Evolutionary conservation across 2,329 filamentous ascomycete species (phyloP).

Genomic region (Colletotrichum horii): DNA sequence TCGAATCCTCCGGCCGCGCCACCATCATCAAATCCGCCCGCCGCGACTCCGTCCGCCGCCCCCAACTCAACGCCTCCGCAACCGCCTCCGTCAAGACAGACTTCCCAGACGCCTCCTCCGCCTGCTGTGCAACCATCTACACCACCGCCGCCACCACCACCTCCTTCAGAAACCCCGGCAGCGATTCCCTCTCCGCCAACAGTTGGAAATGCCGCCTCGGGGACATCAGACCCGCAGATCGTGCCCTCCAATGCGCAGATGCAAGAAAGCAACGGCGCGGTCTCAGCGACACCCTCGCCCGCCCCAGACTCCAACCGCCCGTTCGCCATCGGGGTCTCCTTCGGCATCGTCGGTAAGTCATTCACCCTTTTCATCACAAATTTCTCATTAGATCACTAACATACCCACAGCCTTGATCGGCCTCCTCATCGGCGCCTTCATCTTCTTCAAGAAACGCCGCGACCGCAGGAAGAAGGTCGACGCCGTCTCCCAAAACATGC

Average conservation of each 20-base stretch:
- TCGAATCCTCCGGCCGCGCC: background rate
- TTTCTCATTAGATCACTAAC: too few species aligned
- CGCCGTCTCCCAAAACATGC: conserved; percentile 7
- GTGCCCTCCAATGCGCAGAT: background rate
- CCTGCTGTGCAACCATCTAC: background rate
- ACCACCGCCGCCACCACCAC: background rate
- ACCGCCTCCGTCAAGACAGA: background rate
- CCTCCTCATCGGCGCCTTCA: background rate
- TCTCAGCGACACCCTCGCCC: background rate
- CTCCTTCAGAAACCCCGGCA: background rate
- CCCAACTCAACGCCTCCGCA: background rate
- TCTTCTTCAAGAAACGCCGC: background rate
- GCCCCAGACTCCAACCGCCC: background rate
- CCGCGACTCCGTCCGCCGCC: background rate
- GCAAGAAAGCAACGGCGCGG: background rate
- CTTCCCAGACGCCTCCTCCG: background rate
- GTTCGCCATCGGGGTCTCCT: background rate
- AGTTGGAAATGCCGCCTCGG: conserved; percentile 4
- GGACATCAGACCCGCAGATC: background rate
- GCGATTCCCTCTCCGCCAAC: background rate
- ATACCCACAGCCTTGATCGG: background rate
- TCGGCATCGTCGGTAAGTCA: background rate
- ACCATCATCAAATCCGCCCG: background rate
- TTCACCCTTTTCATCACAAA: rapidly evolving
- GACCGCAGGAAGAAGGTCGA: conserved; percentile 11